Percentiles rank a stretch among this genome's conserved stretches.
Evolutionary conservation across 352 stramenopile genomes (phyloP).

Genomic region (Phytophthora agathidicida): DNA sequence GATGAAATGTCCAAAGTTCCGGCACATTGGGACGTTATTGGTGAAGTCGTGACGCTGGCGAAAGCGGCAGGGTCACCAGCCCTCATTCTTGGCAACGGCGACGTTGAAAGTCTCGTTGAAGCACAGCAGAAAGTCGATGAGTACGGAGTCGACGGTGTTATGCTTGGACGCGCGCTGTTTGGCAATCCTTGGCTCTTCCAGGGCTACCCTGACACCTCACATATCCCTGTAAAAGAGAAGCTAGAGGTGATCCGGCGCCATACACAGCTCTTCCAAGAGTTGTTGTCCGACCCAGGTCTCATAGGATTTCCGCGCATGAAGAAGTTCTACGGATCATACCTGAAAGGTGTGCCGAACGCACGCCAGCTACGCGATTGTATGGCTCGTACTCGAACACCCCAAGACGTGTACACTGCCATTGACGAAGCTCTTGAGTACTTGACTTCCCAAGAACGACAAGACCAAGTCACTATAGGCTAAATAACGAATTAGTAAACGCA

Average conservation of each 20-base stretch:
- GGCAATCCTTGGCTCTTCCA: slow-evolving; percentile 87
- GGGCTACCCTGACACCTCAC: slow-evolving; percentile 54
- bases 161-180: slow-evolving; percentile 80
- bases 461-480: slow-evolving; percentile 17
- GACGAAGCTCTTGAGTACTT: slow-evolving; percentile 56
- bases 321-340: slow-evolving; percentile 80
- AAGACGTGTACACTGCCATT: slow-evolving; percentile 66
- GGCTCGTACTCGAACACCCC: slow-evolving; percentile 39
- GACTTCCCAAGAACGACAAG: slow-evolving; percentile 23
- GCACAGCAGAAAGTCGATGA: slow-evolving; percentile 66
- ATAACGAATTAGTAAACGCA: too few relatives aligned
- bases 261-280: slow-evolving; percentile 71
- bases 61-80: slow-evolving; percentile 53
- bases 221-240: slow-evolving; percentile 57
- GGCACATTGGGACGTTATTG: slow-evolving; percentile 84
- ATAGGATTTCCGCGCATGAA: slow-evolving; percentile 79
- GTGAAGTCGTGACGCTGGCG: slow-evolving; percentile 65
- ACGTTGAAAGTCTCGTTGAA: slow-evolving; percentile 71
- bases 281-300: slow-evolving; percentile 49
- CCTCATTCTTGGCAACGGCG: slow-evolving; percentile 83
- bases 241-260: slow-evolving; percentile 67
- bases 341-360: slow-evolving; percentile 76
- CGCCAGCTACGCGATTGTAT: slow-evolving; percentile 72
- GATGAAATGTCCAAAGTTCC: slow-evolving; percentile 87
- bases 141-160: slow-evolving; percentile 80